Percentiles rank a stretch among this genome's conserved stretches.
phyloP scores from a whole-genome alignment of 1,139 yeast species.

The Pneumocystis murina region DNA sequence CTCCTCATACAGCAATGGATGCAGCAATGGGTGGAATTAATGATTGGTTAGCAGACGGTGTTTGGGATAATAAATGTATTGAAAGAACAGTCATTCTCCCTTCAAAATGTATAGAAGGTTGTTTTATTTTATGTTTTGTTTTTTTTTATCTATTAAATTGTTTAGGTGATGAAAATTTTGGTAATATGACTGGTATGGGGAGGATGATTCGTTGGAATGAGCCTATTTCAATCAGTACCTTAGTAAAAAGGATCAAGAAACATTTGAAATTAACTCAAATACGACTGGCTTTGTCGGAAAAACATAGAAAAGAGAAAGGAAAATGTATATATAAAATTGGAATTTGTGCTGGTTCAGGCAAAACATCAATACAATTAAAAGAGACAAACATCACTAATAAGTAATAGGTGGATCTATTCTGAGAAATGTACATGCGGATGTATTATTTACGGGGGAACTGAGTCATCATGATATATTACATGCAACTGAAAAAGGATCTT shows the following conservation, averaged over 20 bases:
- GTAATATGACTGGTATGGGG: conserved; percentile 67
- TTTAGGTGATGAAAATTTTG: conserved; percentile 21
- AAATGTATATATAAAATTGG: conserved; percentile 42
- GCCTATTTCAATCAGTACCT: conserved; percentile 31
- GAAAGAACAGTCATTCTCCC: conserved; percentile 14
- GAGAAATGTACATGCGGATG: conserved; percentile 51
- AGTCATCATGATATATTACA: conserved; percentile 81
- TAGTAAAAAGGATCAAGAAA: conserved; percentile 42
- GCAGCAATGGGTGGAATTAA: conserved; percentile 86
- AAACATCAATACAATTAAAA: neutral
- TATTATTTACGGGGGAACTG: conserved; percentile 79
- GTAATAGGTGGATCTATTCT: conserved; percentile 42
- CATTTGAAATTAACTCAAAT: conserved; percentile 40
- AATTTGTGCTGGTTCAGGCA: conserved; percentile 82
- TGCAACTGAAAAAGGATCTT: conserved; percentile 55
- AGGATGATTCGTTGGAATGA: conserved; percentile 41
- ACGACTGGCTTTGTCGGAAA: conserved; percentile 45
- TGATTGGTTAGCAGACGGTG: conserved; percentile 67
- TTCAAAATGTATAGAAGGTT: conserved; percentile 1
- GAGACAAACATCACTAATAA: neutral
- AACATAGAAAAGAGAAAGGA: conserved; percentile 22
- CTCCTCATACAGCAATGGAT: conserved; percentile 93
- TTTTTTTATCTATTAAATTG: conserved; percentile 12
- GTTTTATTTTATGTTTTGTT: neutral
- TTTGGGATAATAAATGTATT: conserved; percentile 26